phyloP scores from a whole-genome alignment of 352 stramenopile genomes.

The Elongisporangium anandrum region DNA sequence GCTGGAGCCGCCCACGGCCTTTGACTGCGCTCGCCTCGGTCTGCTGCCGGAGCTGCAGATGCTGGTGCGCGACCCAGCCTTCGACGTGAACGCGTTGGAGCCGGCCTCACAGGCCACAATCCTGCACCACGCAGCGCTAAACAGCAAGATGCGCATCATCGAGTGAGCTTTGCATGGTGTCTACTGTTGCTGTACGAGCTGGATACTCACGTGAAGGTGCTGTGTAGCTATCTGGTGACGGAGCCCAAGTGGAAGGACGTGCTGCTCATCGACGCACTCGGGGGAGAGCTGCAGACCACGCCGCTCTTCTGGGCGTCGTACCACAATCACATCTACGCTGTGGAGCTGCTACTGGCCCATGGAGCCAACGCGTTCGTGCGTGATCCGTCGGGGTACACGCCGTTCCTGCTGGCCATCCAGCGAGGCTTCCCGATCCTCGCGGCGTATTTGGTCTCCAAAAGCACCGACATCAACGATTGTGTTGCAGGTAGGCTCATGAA shows the following conservation, averaged over 20 bases:
- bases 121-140: slow-evolving; percentile 74
- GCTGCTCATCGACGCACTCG: slow-evolving; percentile 46
- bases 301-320: slow-evolving; percentile 72
- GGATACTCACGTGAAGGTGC: slow-evolving; percentile 1
- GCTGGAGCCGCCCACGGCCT: slow-evolving; percentile 31
- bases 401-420: slow-evolving; percentile 69
- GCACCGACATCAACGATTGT: slow-evolving; percentile 54
- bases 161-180: slow-evolving; percentile 29
- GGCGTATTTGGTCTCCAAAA: slow-evolving; percentile 73
- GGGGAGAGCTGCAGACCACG: slow-evolving; percentile 55
- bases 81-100: slow-evolving; percentile 60
- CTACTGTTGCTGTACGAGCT: background rate
- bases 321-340: slow-evolving; percentile 77
- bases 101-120: slow-evolving; percentile 51
- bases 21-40: slow-evolving; percentile 63
- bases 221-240: slow-evolving; percentile 42
- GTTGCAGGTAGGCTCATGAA: slow-evolving; percentile 27
- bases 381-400: slow-evolving; percentile 47
- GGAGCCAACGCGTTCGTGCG: slow-evolving; percentile 48
- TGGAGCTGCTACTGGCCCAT: slow-evolving; percentile 63
- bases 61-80: slow-evolving; percentile 24
- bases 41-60: slow-evolving; percentile 51
- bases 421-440: slow-evolving; percentile 70
- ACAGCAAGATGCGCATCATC: slow-evolving; percentile 73
- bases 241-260: slow-evolving; percentile 22